Conservation (phyloP, 441 rosid genomes). For the Jatropha podagrica region DNA sequence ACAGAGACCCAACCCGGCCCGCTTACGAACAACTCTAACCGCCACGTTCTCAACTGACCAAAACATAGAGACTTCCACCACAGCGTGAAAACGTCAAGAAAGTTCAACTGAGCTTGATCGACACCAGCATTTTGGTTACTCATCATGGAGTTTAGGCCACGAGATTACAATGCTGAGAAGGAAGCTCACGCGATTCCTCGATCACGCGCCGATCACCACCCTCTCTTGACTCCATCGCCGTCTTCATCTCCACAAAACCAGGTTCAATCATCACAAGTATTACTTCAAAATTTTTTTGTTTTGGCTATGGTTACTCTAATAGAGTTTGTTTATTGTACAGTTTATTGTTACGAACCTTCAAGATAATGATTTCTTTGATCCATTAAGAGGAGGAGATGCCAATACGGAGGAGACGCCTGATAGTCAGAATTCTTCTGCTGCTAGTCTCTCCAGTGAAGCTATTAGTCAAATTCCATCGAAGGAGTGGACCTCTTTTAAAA, state of each 20-base stretch:
- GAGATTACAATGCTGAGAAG: constrained; percentile 51
- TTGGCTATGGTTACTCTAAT: not conserved
- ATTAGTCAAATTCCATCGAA: constrained; percentile 37
- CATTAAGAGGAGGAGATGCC: constrained; percentile 48
- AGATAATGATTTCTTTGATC: constrained; percentile 65
- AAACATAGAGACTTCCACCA: too few relatives aligned
- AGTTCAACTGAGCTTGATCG: not conserved
- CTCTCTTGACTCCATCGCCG: constrained; percentile 48
- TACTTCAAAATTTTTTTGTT: not conserved
- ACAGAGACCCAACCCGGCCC: not conserved
- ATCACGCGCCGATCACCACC: constrained; percentile 48
- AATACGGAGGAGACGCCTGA: constrained; percentile 33
- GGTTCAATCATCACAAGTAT: constrained; percentile 26
- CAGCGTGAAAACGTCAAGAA: not conserved
- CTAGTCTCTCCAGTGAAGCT: constrained; percentile 22
- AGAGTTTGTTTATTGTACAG: not conserved
- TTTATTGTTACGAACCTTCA: constrained; percentile 23
- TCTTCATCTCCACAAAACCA: constrained; percentile 35
- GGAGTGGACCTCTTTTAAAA: constrained; percentile 83
- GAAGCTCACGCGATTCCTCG: constrained; percentile 55
- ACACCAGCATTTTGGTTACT: not conserved
- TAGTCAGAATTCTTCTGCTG: constrained; percentile 28
- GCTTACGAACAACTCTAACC: not conserved
- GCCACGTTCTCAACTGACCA: not conserved
- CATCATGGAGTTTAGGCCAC: constrained; percentile 73